Evolutionary conservation across 2,329 filamentous ascomycete genomes (phyloP).

Genomic region (Daldinia sp.): DNA sequence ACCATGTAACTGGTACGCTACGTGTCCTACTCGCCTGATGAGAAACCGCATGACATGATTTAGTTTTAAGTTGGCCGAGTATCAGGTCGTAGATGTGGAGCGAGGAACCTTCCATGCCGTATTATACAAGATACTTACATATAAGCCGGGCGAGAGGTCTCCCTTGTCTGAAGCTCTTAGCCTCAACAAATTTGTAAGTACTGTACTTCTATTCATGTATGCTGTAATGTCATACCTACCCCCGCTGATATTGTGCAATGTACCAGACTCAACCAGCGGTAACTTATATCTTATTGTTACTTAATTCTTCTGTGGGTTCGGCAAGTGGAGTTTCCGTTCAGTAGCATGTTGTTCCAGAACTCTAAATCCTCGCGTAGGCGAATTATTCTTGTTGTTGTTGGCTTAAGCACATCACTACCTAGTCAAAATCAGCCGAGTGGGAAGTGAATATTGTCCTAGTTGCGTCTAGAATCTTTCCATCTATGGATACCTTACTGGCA

Average conservation of each 20-base stretch:
- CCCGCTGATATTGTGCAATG: neutral
- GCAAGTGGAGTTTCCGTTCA: neutral
- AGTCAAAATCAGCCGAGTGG: neutral
- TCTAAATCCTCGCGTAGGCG: neutral
- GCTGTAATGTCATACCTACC: neutral
- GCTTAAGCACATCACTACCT: neutral
- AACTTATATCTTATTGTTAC: neutral
- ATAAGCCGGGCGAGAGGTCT: neutral
- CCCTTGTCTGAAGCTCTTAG: neutral
- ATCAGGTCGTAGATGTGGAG: neutral
- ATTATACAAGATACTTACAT: neutral
- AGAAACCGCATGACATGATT: neutral
- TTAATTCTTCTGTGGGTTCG: neutral
- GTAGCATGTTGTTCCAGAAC: neutral
- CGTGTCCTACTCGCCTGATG: neutral
- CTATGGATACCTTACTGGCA: no score
- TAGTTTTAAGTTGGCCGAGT: neutral
- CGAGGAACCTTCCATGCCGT: neutral
- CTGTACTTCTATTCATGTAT: neutral
- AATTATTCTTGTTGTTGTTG: no score
- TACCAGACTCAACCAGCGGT: neutral
- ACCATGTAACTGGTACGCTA: neutral
- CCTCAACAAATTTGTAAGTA: neutral
- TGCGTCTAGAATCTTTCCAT: neutral
- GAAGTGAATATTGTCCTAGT: neutral